Base-by-base conservation (phyloP, 441 rosid genomes). In the Isatis lusitanica region DNA sequence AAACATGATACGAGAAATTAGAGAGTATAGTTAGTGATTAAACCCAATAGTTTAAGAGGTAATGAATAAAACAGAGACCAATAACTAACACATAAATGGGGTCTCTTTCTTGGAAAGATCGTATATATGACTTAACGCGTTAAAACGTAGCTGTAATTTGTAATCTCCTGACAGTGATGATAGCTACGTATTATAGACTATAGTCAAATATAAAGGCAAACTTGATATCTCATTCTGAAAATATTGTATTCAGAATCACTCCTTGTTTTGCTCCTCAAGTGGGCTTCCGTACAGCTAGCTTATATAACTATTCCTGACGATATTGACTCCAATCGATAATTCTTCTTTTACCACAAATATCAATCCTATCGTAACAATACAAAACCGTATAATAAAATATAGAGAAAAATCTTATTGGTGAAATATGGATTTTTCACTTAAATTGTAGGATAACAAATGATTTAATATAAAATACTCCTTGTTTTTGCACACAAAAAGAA, bases 251-350 rank as follows among this genome's bases (percentile, higher is more conserved):
- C 21, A 36, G 39, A 42, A 70, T 76, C 75, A 56, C 39, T 42
- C 80, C 76, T 71, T 50, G 63, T 71, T 70, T 76, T 76, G 17
- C 76, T 76, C 80, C 50, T 33, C 80, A 76, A 76, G 63, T 76
- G 1, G 30, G 80, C 63, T 43, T 70, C 80, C 80, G 80, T 76
- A 64, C 76, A 76, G 70, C 68, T 63, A 57, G 61, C 26, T 57
- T 74, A 74, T 59, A 36, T 40, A 21, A 33, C 6, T 75, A 61
- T 68, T 61, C 69, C 66, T 39, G 18, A 40, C 72, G 58, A 30
- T 36, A 48, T 58, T 74, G 67, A 42, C 68, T 64, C 16, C 3
- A 16, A 9, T 36, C 9, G 36, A 1, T 70, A 47, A n/a, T 18
- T 44, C 5, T 42, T 2, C 11, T 13, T 43, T 43, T 33, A 33